Evolutionary conservation across 2,329 filamentous ascomycete species (phyloP).

Genomic region (Blastomyces silverae): DNA sequence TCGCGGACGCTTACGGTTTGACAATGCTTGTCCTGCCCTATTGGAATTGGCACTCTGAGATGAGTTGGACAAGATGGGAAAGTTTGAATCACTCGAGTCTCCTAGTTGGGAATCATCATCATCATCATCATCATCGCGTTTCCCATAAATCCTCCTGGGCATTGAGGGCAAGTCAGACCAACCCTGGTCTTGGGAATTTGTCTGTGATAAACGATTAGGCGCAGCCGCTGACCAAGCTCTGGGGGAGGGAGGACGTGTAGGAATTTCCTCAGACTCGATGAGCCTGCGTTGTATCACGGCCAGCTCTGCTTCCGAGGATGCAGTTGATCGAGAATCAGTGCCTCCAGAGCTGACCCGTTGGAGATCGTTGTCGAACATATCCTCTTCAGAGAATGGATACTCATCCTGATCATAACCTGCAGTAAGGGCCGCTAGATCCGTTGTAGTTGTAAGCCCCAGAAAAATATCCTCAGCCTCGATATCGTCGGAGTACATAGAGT

Average conservation of each 20-base stretch:
- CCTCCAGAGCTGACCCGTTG: neutral
- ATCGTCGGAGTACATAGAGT: neutral
- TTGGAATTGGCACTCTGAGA: neutral
- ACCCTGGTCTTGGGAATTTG: slow-evolving; percentile 4
- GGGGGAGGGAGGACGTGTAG: neutral
- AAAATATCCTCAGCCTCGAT: slow-evolving; percentile 6
- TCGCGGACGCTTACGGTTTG: slow-evolving; percentile 5
- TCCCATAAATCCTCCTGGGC: no score
- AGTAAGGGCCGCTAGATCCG: neutral
- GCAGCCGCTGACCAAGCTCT: neutral
- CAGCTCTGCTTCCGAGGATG: slow-evolving; percentile 9
- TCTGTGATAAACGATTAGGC: neutral
- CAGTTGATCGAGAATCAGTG: neutral
- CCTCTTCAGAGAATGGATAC: neutral
- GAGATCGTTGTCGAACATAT: neutral
- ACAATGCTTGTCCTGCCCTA: neutral
- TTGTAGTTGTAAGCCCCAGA: neutral
- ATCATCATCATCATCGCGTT: no score
- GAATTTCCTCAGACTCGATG: slow-evolving; percentile 5
- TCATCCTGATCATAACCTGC: neutral
- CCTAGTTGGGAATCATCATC: neutral
- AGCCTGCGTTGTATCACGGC: neutral
- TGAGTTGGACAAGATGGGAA: neutral
- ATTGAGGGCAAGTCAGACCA: neutral
- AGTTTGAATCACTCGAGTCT: neutral